phyloP scores from a whole-genome alignment of 148 eudicot genomes.

The Vaccinium darrowii region DNA sequence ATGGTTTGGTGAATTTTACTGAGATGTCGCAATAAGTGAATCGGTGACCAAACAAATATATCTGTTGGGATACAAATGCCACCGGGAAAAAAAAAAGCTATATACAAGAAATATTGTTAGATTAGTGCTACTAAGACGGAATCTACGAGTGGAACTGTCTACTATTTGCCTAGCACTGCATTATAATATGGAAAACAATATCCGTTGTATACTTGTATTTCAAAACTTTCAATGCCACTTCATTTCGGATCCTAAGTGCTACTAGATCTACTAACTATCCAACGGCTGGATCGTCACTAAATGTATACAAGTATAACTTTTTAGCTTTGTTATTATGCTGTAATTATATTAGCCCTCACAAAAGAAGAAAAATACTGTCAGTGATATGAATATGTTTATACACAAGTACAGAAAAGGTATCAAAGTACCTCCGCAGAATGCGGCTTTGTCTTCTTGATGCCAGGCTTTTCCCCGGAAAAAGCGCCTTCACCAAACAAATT shows the following conservation, averaged over 20 bases:
- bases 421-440: conserved; percentile 75
- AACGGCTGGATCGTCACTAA: not conserved
- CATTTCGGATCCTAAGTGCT: not conserved
- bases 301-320: not conserved
- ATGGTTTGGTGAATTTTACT: not conserved
- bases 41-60: not conserved
- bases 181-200: not conserved
- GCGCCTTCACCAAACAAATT: conserved; percentile 89
- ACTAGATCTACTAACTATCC: not conserved
- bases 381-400: not conserved
- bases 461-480: conserved; percentile 63
- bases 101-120: not conserved
- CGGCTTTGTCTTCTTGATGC: conserved; percentile 61
- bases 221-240: not conserved
- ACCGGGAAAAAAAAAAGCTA: not conserved
- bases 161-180: not conserved
- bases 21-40: not conserved
- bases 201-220: not conserved
- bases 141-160: not conserved
- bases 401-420: not conserved
- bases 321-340: not conserved
- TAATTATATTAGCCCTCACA: not conserved
- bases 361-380: not conserved
- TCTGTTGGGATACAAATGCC: not conserved
- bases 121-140: not conserved